These are phyloP conservation scores for Arthroderma sp. DNA, from an alignment of 2,329 filamentous ascomycete genomes.

Conservation along the genomic window DNA sequence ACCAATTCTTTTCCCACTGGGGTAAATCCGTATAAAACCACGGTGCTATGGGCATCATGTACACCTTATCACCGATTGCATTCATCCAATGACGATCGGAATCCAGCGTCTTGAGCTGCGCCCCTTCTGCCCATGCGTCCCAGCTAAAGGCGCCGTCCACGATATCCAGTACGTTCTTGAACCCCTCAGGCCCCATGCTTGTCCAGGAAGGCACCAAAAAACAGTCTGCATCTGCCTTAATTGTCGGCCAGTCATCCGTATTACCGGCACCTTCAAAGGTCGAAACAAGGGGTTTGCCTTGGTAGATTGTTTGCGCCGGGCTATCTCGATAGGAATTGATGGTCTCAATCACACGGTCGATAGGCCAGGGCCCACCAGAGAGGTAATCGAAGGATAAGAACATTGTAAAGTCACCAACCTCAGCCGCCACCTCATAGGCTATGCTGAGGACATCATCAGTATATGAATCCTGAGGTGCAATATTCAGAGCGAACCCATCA, in stretches of 20 bases:
- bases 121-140: constrained; percentile 32
- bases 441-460: constrained; percentile 17
- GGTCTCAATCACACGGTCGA: constrained; percentile 15
- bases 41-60: constrained; percentile 45
- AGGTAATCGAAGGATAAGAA: constrained; percentile 29
- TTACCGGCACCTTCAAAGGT: constrained; percentile 35
- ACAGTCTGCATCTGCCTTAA: constrained; percentile 28
- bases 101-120: constrained; percentile 24
- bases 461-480: constrained; percentile 20
- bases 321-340: constrained; percentile 17
- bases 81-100: constrained; percentile 30
- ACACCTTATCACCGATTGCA: constrained; percentile 25
- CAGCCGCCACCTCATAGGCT: constrained; percentile 20
- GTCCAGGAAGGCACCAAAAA: constrained; percentile 38
- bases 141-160: constrained; percentile 31
- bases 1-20: constrained; percentile 47
- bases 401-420: constrained; percentile 19
- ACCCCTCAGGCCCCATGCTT: constrained; percentile 19
- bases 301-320: constrained; percentile 19
- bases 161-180: constrained; percentile 16
- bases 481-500: constrained; percentile 16
- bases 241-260: constrained; percentile 31
- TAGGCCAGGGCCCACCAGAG: constrained; percentile 20
- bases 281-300: constrained; percentile 24
- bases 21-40: constrained; percentile 47